Evolutionary conservation across 345 rosid species (phyloP), one percentile per base, ranked within the genome.

Genomic region (Bretschneidera sinensis): DNA sequence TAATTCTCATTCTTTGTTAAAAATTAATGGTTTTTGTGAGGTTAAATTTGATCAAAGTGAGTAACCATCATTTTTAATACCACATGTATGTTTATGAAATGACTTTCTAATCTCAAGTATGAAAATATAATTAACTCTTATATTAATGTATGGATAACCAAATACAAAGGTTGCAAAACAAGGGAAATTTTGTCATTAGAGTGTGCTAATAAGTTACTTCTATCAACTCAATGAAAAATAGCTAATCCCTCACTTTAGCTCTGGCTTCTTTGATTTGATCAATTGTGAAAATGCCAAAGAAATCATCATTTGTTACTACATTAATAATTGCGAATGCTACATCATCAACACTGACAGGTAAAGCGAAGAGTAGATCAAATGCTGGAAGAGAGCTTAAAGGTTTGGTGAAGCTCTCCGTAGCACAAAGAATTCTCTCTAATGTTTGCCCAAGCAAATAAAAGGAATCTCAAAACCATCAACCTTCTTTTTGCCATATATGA

Each of bases 211-310:
- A n/a, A n/a, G n/a, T 25, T 55, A 25, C 45, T 10, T 17, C 34
- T 55, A 16, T 25, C 1, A 31, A 24, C 4, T 17, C 1, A 55
- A 55, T 16, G 11, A 17, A 55, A 22, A 6, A 21, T 20, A 16
- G 9, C 11, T 24, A 47, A 31, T 35, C 85, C 71, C 66, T 83
- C 61, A 79, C 78, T 64, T 84, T 85, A 9, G 88, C 82, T 10
- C 97, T 96, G 14, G 88, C 96, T 79, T 89, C 90, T 76, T 89
- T 92, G 76, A 92, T 92, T 78, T 92, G 97, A 64, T 92, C 94
- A 2, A 92, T 89, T 17, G 96, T 87, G 84, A 89, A 85, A 70
- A 85, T 61, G 53, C 98, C 97, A 14, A 87, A 92, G 76, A 84
- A 61, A 48, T 89, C 96, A 22, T 87, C 91, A 64, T 89, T 96